phyloP scores from a whole-genome alignment of 306 rosid species.

The Hippophae tibetana region DNA sequence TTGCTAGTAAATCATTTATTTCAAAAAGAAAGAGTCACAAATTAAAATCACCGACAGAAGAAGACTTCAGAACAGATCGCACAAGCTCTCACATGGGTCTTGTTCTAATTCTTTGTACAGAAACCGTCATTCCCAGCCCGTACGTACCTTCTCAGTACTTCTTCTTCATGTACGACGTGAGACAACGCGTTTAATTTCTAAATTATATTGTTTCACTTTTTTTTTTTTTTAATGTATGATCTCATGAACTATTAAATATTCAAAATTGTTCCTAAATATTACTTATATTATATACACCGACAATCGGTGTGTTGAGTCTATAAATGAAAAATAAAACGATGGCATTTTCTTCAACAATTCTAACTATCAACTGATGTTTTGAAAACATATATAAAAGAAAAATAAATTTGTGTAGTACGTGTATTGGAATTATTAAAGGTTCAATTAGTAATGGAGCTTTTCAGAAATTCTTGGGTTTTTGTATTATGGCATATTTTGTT shows the following conservation, averaged over 20 bases:
- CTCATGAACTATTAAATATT: background rate
- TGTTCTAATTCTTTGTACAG: conserved; percentile 8
- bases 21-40: no score
- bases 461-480: conserved; percentile 16
- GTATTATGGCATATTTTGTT: conserved; percentile 21
- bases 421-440: no score
- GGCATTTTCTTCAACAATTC: conserved; percentile 10
- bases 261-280: no score
- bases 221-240: background rate
- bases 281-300: conserved; percentile 43
- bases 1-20: background rate
- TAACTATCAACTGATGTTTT: background rate
- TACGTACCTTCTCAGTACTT: conserved; percentile 3
- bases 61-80: conserved; percentile 7
- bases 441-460: conserved; percentile 6
- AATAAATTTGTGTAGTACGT: background rate
- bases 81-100: conserved; percentile 19
- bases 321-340: conserved; percentile 10
- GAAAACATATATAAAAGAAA: background rate
- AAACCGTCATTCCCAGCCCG: background rate
- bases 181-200: conserved; percentile 17
- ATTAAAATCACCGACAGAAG: conserved; percentile 20
- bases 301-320: conserved; percentile 39
- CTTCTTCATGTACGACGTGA: conserved; percentile 6
- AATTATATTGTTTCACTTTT: background rate